Evolutionary conservation across 1,139 yeast genomes (phyloP), one percentile per base, ranked within the genome.

Genomic region (Pichia sp.): DNA sequence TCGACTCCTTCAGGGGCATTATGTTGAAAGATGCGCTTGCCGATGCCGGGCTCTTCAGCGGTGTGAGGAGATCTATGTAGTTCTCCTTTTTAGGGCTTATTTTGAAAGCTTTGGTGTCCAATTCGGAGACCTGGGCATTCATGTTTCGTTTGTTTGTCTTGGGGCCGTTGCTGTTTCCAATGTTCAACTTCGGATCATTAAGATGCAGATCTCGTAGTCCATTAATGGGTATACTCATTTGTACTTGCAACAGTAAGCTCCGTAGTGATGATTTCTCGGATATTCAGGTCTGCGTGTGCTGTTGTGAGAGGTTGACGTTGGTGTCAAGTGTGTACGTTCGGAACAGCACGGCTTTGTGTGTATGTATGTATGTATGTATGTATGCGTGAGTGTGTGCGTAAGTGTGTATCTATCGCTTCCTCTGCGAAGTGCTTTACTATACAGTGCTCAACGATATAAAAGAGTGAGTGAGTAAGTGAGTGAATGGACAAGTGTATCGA

Each of bases 161-260:
- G 17, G 30, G 9, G 31, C 4, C 17, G 44, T 10, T 38, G 24
- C 12, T 38, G 27, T 50, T 30, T 24, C 30, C 6, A 31, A 47
- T 34, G 17, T 52, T 52, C 20, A 52, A n/a, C 46, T 45, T 52
- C n/a, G 52, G 46, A 43, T 52, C 55, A 52, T 52, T 46, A 29
- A 52, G 42, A 20, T 27, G 24, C 16, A 52, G 31, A 17, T 48
- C 47, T 10, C 44, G 36, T 36, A 52, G 20, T 42, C 46, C 52
- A 14, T 34, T 31, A 6, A 33, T 20, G 8, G 14, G 34, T 17
- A 27, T 33, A 30, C 44, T 48, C 50, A 48, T 48, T 5, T n/a
- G 36, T 36, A 12, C 20, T 16, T 24, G 29, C 24, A 17, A 41
- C 44, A 14, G 29, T 41, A 10, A 41, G 44, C 24, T 41, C 44